phyloP scores from a whole-genome alignment of 2,329 filamentous ascomycete species.

The Pseudogymnoascus sp. region DNA sequence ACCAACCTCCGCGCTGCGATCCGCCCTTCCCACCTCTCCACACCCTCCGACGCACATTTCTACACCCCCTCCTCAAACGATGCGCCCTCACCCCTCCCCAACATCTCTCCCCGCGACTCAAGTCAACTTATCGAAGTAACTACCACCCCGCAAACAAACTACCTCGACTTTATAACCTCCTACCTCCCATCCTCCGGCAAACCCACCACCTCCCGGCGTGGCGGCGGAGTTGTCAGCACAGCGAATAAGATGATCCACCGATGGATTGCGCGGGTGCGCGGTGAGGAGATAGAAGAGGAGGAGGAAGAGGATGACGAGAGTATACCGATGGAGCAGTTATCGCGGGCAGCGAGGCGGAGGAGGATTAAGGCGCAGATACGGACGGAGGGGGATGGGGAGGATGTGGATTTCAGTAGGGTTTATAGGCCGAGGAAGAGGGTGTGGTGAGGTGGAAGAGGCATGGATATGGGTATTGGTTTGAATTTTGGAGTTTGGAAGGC shows the following conservation, averaged over 20 bases:
- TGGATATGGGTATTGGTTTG: not conserved
- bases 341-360: not conserved
- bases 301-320: not conserved
- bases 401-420: slow-evolving; percentile 1
- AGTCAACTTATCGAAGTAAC: slow-evolving; percentile 38
- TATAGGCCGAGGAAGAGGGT: slow-evolving; percentile 12
- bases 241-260: slow-evolving; percentile 1
- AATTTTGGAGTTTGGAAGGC: not conserved
- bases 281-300: not conserved
- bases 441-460: not conserved
- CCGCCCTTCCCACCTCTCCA: slow-evolving; percentile 44
- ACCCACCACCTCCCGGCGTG: not conserved
- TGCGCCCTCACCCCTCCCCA: slow-evolving; percentile 19
- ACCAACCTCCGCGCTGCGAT: slow-evolving; percentile 70
- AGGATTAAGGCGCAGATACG: slow-evolving; percentile 7
- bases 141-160: slow-evolving; percentile 37
- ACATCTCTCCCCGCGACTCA: slow-evolving; percentile 22
- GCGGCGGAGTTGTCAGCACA: not conserved
- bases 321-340: not conserved
- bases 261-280: not conserved
- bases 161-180: not conserved
- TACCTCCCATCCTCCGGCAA: not conserved
- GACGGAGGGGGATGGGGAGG: not conserved
- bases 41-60: slow-evolving; percentile 70
- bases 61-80: slow-evolving; percentile 32